A percentile compares a stretch with the other conserved stretches of the same genome.
phyloP scores from a whole-genome alignment of 2,329 filamentous ascomycete genomes.

The Aspergillus japonicus region DNA sequence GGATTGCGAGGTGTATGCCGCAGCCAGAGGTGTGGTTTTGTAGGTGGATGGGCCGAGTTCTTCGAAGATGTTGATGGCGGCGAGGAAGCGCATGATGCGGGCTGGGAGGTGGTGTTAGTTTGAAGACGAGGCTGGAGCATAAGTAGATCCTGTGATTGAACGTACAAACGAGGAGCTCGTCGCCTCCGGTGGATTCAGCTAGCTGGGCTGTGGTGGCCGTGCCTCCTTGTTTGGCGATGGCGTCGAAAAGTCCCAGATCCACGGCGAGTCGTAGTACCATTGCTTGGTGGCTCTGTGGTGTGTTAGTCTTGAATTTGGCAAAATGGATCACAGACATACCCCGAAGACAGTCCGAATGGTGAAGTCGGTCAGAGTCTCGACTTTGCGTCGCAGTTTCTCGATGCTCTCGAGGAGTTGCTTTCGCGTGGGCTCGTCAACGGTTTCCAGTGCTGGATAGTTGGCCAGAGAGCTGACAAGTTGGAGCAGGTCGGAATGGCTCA shows the following conservation, averaged over 20 bases:
- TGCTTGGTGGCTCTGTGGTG: background rate
- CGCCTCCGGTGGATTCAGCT: background rate
- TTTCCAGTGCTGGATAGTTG: background rate
- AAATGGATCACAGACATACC: background rate
- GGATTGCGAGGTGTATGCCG: background rate
- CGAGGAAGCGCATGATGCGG: slow-evolving; percentile 1
- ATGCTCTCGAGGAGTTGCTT: background rate
- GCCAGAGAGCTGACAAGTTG: background rate
- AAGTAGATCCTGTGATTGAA: background rate
- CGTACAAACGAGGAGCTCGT: background rate
- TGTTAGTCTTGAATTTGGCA: background rate
- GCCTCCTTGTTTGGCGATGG: slow-evolving; percentile 3
- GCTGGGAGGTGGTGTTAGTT: background rate
- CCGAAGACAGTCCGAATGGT: background rate
- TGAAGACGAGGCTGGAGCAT: too few relatives aligned
- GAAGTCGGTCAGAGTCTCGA: background rate
- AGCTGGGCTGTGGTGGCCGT: background rate
- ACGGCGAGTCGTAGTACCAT: slow-evolving; percentile 5
- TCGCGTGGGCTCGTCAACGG: background rate
- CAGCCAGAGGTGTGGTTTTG: background rate
- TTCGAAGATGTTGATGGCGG: background rate
- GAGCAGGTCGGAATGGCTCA: background rate
- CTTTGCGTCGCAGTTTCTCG: background rate
- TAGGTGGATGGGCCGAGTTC: background rate
- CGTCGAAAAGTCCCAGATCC: slow-evolving; percentile 19